Base-by-base conservation (phyloP, 257 asterid species). In the Sherardia arvensis region DNA sequence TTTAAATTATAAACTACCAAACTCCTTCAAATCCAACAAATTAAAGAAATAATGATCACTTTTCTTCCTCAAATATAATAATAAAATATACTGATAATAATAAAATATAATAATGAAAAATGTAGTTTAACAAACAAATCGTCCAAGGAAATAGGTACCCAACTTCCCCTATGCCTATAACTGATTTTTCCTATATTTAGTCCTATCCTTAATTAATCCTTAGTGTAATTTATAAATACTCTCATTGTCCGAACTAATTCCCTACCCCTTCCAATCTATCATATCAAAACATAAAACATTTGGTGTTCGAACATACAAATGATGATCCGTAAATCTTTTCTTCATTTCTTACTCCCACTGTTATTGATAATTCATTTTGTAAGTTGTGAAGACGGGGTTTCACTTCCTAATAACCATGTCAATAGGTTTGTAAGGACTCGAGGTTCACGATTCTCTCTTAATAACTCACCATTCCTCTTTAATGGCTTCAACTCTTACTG, bases 391-490 rank as follows among this genome's bases (percentile, higher is more conserved):
- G 82, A 62, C 18, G 27, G 69, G 7, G 69, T 43, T 69, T 75
- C 77, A 3, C 48, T 7, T 7, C 11, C 11, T 40, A 40, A 40
- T 15, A 53, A 66, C 22, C 23, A 65, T 1, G 43, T 11, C 26
- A 27, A 14, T 11, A 84, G 65, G 0, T 87, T 83, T 61, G 84
- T 87, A 10, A 53, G 23, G 60, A 79, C 80, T 12, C 55, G 51
- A 8, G 84, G 70, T 14, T 60, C 90, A 14, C 86, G 70, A 45
- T 88, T 88, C 70, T 63, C 74, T 22, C 60, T 88, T 18, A 68
- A 82, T 8, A 86, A 86, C 5, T 77, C 90, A 0, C 85, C 91
- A 8, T 85, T n/a, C n/a, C n/a, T n/a, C n/a, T n/a, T n/a, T n/a
- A n/a, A n/a, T n/a, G n/a, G n/a, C n/a, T n/a, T n/a, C n/a, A n/a